Evolutionary conservation across 371 early-diverging fungal genomes (phyloP), one percentile per base, ranked within the genome.

Genomic region (Rhizopus microsporus): DNA sequence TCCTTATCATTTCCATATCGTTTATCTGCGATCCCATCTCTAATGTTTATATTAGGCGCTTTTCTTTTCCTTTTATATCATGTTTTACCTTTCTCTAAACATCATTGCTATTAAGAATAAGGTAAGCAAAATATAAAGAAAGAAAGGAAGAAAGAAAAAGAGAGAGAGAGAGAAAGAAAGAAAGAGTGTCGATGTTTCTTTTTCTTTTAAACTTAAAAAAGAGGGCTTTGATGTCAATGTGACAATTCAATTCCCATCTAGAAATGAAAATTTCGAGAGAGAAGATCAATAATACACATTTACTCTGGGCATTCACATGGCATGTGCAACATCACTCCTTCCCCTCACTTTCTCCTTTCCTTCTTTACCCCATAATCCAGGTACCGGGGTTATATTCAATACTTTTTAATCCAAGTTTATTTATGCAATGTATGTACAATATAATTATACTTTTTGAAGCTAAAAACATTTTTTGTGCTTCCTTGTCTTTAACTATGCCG

Each of bases 211-310:
- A 37, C 7, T 37, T 10, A 46, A 29, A 46, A 46, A 23, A 46
- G 30, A 45, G 29, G 46, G 46, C 17, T 23, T 46, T 46, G 43
- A 43, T n/a, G 29, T 46, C 5, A 46, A 46, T 15, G 37, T 29
- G 39, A 37, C 46, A 47, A 12, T 16, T 15, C n/a, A 43, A n/a
- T 43, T 43, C 43, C 15, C 15, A 43, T 13, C 13, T 8, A 38
- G 43, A 5, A 16, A 23, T 23, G 23, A 23, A 23, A 23, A 23
- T 23, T 23, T 23, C 23, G 23, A 23, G 23, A 23, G 23, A 23
- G 23, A 23, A 23, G 23, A 23, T 23, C 23, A 23, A 23, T 23
- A 23, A 43, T 43, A n/a, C 43, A 10, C 43, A 43, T 1, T n/a
- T 10, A 43, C 5, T 13, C 15, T 43, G 43, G 15, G 10, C 43